Evolutionary conservation across 345 rosid genomes (phyloP).

Genomic region (Pugionium dolabratum): DNA sequence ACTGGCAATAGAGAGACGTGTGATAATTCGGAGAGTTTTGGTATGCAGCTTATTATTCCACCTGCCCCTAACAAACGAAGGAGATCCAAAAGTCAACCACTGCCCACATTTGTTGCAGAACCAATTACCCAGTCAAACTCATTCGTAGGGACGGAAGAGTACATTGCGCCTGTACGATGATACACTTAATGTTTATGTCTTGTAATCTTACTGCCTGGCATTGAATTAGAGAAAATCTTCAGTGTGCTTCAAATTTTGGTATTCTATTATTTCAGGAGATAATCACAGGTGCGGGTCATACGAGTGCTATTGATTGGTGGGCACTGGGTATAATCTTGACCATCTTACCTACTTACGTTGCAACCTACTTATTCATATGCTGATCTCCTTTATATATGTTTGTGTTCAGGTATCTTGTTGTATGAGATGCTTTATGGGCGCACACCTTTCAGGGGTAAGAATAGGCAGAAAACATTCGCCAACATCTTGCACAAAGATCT

Average conservation of each 20-base stretch:
- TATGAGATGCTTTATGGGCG: conserved; percentile 98
- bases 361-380: not conserved
- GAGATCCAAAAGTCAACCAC: conserved; percentile 68
- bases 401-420: conserved; percentile 69
- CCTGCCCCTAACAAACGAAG: conserved; percentile 55
- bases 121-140: conserved; percentile 81
- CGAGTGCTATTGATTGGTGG: conserved; percentile 97
- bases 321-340: conserved; percentile 68
- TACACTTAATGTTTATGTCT: conserved; percentile 1
- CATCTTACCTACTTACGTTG: not conserved
- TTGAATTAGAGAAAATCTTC: too few relatives aligned
- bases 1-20: conserved; percentile 9
- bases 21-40: not conserved
- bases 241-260: conserved; percentile 6
- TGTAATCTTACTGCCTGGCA: too few relatives aligned
- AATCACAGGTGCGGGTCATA: conserved; percentile 86
- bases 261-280: conserved; percentile 64
- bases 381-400: not conserved
- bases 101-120: conserved; percentile 88
- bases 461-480: conserved; percentile 91
- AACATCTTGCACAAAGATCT: conserved; percentile 95
- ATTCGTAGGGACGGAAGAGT: conserved; percentile 96
- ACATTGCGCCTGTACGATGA: conserved; percentile 87
- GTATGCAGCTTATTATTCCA: conserved; percentile 62
- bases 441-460: conserved; percentile 95